Conservation (phyloP, 83 land plant species). For the Diphasiastrum complanatum region DNA sequence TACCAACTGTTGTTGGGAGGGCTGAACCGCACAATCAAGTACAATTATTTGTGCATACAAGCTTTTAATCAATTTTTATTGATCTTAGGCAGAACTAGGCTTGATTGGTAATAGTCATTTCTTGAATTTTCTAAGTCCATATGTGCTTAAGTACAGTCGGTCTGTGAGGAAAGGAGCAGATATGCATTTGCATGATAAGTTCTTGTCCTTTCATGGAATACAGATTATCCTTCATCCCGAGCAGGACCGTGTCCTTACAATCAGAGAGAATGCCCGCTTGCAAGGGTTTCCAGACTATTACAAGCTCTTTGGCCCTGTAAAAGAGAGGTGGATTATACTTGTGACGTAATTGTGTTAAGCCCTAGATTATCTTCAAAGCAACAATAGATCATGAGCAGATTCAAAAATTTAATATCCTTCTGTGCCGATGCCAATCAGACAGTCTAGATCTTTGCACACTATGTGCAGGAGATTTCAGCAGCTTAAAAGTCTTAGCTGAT, state of each 20-base stretch:
- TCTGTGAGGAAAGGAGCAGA: background rate
- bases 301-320: slow-evolving; percentile 50
- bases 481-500: no score
- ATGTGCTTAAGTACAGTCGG: background rate
- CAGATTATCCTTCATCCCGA: slow-evolving; percentile 63
- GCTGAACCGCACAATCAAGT: slow-evolving; percentile 95
- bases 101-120: no score
- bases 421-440: no score
- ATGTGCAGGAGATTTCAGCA: no score
- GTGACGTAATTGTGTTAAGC: background rate
- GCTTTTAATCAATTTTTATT: background rate
- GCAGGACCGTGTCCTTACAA: slow-evolving; percentile 75
- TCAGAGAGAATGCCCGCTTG: slow-evolving; percentile 83
- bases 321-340: slow-evolving; percentile 44
- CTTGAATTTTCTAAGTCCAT: no score
- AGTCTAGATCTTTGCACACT: no score
- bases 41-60: background rate
- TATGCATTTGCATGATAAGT: background rate
- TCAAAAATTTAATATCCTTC: no score
- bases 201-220: background rate
- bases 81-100: no score
- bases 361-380: background rate
- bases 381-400: no score
- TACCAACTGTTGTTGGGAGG: slow-evolving; percentile 81
- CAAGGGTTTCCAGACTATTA: slow-evolving; percentile 97